phyloP scores from a whole-genome alignment of 345 rosid genomes.

The Pistacia atlantica region DNA sequence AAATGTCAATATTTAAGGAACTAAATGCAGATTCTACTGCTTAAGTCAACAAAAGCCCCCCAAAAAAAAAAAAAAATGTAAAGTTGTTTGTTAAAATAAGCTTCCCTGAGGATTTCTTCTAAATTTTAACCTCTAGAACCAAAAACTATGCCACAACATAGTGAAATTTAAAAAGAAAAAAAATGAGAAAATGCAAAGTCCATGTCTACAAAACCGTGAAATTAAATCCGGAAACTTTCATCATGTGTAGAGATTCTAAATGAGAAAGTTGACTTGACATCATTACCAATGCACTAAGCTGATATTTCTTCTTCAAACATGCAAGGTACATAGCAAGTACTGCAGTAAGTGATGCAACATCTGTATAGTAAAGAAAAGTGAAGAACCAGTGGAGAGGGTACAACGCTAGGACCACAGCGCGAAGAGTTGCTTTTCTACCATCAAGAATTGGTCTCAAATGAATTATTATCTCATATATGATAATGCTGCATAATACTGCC shows the following conservation, averaged over 20 bases:
- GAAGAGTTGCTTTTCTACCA: constrained; percentile 57
- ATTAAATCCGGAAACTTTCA: constrained; percentile 5
- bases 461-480: constrained; percentile 64
- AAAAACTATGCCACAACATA: neutral
- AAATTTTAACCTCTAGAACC: neutral
- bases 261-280: constrained; percentile 17
- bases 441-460: constrained; percentile 60
- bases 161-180: too few species aligned
- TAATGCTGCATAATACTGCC: constrained; percentile 72
- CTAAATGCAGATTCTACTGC: neutral
- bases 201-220: neutral
- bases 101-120: neutral
- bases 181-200: neutral
- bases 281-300: constrained; percentile 78
- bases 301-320: constrained; percentile 71
- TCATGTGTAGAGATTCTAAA: neutral
- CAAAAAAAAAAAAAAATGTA: too few species aligned
- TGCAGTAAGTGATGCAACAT: constrained; percentile 80
- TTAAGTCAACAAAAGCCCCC: neutral
- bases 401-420: constrained; percentile 59
- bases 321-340: constrained; percentile 91
- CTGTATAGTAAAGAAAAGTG: constrained; percentile 92
- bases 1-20: neutral
- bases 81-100: too few species aligned
- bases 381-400: constrained; percentile 97